phyloP scores from a whole-genome alignment of 495 filamentous ascomycete species.

The Penicillium argentinense region DNA sequence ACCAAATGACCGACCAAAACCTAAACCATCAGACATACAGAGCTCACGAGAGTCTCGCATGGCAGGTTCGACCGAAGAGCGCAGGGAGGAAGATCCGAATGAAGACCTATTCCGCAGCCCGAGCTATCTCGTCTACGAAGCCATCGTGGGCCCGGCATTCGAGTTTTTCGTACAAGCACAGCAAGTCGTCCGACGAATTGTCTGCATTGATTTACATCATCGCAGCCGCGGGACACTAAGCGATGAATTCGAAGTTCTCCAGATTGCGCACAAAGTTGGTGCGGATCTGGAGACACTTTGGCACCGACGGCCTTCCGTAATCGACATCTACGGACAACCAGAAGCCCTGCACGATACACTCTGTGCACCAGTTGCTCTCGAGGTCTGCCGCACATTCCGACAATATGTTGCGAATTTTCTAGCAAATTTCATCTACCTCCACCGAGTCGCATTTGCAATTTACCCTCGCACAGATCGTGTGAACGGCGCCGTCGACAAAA shows the following conservation, averaged over 20 bases:
- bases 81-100: slow-evolving; percentile 12
- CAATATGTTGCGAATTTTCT: slow-evolving; percentile 43
- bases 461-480: slow-evolving; percentile 44
- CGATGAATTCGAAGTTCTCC: slow-evolving; percentile 44
- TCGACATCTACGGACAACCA: slow-evolving; percentile 33
- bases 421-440: slow-evolving; percentile 42
- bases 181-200: slow-evolving; percentile 39
- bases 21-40: slow-evolving; percentile 1
- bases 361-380: slow-evolving; percentile 22
- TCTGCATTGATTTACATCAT: slow-evolving; percentile 42
- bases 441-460: slow-evolving; percentile 43
- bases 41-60: not conserved
- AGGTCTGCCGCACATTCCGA: slow-evolving; percentile 36
- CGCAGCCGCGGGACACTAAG: slow-evolving; percentile 41
- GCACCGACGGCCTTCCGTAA: slow-evolving; percentile 34
- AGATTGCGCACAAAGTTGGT: slow-evolving; percentile 40
- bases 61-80: not conserved
- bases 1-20: slow-evolving; percentile 3
- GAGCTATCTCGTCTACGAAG: slow-evolving; percentile 34
- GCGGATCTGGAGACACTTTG: slow-evolving; percentile 42
- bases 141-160: slow-evolving; percentile 36
- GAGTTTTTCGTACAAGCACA: slow-evolving; percentile 38
- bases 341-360: slow-evolving; percentile 29
- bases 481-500: slow-evolving; percentile 39
- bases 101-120: slow-evolving; percentile 29